Percentiles rank a stretch among this genome's conserved stretches.
Evolutionary conservation across 352 stramenopile genomes (phyloP).

Genomic region (Globisporangium mamillatum): DNA sequence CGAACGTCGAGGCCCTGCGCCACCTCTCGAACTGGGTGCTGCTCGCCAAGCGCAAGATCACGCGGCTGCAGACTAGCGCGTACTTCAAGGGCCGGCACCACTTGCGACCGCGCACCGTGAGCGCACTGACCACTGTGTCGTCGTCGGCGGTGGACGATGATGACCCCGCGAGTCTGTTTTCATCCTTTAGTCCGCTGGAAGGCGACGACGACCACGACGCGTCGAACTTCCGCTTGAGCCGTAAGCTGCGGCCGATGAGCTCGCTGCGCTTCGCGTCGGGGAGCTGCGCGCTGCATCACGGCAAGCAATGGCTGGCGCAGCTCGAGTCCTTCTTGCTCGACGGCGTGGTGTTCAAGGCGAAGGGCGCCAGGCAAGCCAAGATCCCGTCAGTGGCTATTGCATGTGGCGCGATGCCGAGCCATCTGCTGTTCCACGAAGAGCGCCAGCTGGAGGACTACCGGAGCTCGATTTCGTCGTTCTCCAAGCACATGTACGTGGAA

Average conservation of each 20-base stretch:
- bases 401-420: constrained; percentile 36
- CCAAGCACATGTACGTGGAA: constrained; percentile 88
- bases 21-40: constrained; percentile 82
- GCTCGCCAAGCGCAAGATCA: constrained; percentile 69
- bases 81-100: constrained; percentile 27
- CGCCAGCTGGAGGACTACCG: constrained; percentile 67
- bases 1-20: constrained; percentile 73
- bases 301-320: constrained; percentile 62
- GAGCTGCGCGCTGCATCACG: constrained; percentile 50
- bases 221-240: constrained; percentile 61
- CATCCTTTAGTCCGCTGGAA: constrained; percentile 20
- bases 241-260: constrained; percentile 76
- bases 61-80: constrained; percentile 43
- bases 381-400: background rate
- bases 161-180: constrained; percentile 5
- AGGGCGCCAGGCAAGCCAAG: background rate
- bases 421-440: constrained; percentile 84
- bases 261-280: constrained; percentile 75
- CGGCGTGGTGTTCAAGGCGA: constrained; percentile 43
- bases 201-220: constrained; percentile 25
- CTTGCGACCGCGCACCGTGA: constrained; percentile 34
- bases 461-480: constrained; percentile 66
- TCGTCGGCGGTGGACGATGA: constrained; percentile 16
- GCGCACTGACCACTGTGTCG: constrained; percentile 42
- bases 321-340: constrained; percentile 71